Evolutionary conservation across 352 stramenopile genomes (phyloP).

Genomic region (Phytopythium litorale): DNA sequence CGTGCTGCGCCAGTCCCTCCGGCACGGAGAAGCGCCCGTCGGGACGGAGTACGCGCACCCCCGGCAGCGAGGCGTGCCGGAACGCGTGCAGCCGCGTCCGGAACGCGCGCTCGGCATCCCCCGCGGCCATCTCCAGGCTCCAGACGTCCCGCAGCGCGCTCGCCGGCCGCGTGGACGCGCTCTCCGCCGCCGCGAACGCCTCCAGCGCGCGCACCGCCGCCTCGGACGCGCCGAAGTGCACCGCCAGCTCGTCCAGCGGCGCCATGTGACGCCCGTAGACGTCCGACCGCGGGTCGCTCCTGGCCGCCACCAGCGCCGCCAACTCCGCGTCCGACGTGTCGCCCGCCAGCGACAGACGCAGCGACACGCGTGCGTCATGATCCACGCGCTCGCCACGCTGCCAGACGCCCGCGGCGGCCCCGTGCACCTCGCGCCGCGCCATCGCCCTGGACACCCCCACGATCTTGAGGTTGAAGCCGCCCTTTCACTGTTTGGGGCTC

Average conservation of each 20-base stretch:
- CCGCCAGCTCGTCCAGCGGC: slow-evolving; percentile 21
- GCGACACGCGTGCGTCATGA: slow-evolving; percentile 15
- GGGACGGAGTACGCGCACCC: slow-evolving; percentile 43
- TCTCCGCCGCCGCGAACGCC: slow-evolving; percentile 14
- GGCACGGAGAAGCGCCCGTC: slow-evolving; percentile 34
- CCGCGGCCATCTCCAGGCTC: slow-evolving; percentile 34
- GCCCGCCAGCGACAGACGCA: slow-evolving; percentile 36
- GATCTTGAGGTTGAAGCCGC: slow-evolving; percentile 1
- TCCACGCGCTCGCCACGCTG: slow-evolving; percentile 22
- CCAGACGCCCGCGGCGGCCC: slow-evolving; percentile 19
- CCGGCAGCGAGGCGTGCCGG: slow-evolving; percentile 16
- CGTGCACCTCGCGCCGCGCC: slow-evolving; percentile 12
- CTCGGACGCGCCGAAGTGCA: slow-evolving; percentile 33
- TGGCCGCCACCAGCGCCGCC: slow-evolving; percentile 27
- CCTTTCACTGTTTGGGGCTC: background rate
- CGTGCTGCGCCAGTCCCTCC: slow-evolving; percentile 22
- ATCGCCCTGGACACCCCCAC: too few species aligned
- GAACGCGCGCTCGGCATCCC: slow-evolving; percentile 47
- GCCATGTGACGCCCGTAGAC: slow-evolving; percentile 50
- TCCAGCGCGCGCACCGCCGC: slow-evolving; percentile 16
- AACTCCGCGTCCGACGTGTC: slow-evolving; percentile 30
- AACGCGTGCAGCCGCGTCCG: slow-evolving; percentile 52
- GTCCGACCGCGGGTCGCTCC: slow-evolving; percentile 44
- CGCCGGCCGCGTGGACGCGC: slow-evolving; percentile 4
- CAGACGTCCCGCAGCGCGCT: slow-evolving; percentile 41